Base-by-base conservation (phyloP, 2,329 filamentous ascomycete genomes). In the Hawksworthiomyces lignivorus region DNA sequence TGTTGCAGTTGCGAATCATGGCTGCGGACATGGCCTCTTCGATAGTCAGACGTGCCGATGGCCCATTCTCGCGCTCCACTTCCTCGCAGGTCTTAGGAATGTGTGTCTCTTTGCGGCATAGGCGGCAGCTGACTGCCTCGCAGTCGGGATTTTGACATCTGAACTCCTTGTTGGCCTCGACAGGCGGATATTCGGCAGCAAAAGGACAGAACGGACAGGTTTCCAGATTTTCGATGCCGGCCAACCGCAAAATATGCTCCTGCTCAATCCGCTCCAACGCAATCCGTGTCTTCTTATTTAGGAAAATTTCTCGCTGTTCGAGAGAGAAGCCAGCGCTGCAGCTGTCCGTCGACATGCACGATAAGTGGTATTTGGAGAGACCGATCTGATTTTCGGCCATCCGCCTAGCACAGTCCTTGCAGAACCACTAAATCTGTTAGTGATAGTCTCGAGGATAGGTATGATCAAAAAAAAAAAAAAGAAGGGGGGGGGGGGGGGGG, bases 11-110 rank as follows among this genome's bases (percentile, higher is more conserved):
- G 17, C 87, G 75, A 41, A 94, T 83, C 50, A 94, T 54, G 2
- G 87, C 87, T 14, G 74, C 72, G 3, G 84, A 87, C 83, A 89
- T 90, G 17, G 86, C 87, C 57, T 94, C 87, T 58, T 94, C 87
- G 22, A 94, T 76, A 4, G 68, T 60, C 48, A 82, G 83, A 14
- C 84, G 76, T 15, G 75, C 68, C 4, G 72, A 71, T 7, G 80
- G 56, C 1, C 79, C 77, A 29, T 70, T 71, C 3, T 86, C 78
- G 17, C 61, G 66, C 30, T 72, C 72, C 28, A 69, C 72, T 54
- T 92, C 82, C 26, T 78, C 72, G 52, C 87, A 94, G 1, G 72
- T 80, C 47, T 76, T 70, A 0, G 87, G 86, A 10, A 87, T 69
- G 53, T 94, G 87, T 0, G 81, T 81, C 35, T 77, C 70, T 38